A percentile compares a stretch with the other conserved stretches of the same genome.
Conservation (phyloP, 169 alveolate species). For the Eimeria tenella region DNA sequence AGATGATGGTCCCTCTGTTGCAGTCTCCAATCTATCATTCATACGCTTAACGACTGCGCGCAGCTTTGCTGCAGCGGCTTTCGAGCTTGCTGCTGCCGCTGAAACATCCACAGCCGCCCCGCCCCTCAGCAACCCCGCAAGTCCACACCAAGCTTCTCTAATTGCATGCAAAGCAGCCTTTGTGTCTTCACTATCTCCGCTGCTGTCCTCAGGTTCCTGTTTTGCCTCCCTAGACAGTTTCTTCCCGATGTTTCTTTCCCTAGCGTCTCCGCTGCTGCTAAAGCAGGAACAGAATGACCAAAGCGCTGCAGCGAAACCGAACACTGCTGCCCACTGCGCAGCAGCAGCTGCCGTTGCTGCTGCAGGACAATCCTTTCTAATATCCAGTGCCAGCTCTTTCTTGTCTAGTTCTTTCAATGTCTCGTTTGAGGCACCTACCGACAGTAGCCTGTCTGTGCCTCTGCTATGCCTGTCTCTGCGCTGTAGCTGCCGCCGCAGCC, state of each 20-base stretch:
- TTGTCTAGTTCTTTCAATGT: not conserved
- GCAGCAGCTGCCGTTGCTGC: conserved; percentile 62
- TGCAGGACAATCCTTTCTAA: not conserved
- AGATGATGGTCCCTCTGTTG: conserved; percentile 16
- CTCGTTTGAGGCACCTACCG: not conserved
- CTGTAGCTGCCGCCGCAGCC: conserved; percentile 75
- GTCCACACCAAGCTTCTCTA: conserved; percentile 25
- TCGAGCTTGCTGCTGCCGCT: conserved; percentile 35
- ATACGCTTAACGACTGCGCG: not conserved
- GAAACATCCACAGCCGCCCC: not conserved
- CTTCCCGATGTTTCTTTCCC: not conserved
- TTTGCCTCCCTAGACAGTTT: not conserved
- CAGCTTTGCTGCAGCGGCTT: conserved; percentile 56
- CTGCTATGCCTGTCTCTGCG: not conserved
- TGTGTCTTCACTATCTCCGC: not conserved
- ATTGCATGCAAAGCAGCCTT: conserved; percentile 1
- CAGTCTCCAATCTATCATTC: not conserved
- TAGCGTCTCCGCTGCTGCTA: not conserved
- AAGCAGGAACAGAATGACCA: conserved; percentile 45
- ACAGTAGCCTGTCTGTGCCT: conserved; percentile 19
- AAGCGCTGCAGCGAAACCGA: conserved; percentile 42
- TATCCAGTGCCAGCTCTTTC: not conserved
- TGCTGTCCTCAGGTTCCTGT: too few species aligned
- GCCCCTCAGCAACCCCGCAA: conserved; percentile 28
- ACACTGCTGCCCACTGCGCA: conserved; percentile 62